Evolutionary conservation across 495 filamentous ascomycete genomes (phyloP).

Genomic region (Penicillium crystallinum): DNA sequence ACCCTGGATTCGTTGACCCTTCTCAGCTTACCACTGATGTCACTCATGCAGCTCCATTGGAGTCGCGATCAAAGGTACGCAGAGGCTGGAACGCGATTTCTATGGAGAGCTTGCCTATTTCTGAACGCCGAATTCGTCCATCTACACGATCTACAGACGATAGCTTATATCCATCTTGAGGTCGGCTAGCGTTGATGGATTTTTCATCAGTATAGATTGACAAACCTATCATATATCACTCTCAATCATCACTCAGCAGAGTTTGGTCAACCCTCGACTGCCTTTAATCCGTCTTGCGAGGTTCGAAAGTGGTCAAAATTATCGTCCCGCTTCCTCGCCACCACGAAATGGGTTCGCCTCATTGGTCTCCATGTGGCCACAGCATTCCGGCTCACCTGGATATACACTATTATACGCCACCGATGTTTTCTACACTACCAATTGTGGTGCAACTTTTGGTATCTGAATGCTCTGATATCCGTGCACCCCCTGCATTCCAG

Average conservation of each 20-base stretch:
- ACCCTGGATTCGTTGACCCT: conserved; percentile 37
- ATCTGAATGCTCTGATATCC: not conserved
- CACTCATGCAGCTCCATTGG: conserved; percentile 28
- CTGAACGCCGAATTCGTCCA: conserved; percentile 22
- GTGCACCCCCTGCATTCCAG: not conserved
- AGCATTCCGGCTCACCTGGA: too few species aligned
- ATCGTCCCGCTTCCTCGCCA: too few species aligned
- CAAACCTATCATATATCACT: not conserved
- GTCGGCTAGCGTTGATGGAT: not conserved
- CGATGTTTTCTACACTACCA: too few species aligned
- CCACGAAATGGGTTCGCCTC: too few species aligned
- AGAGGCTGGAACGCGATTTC: conserved; percentile 29
- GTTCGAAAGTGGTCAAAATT: too few species aligned
- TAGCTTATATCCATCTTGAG: conserved; percentile 14
- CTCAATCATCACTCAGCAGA: not conserved
- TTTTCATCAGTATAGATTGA: not conserved
- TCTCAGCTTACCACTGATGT: conserved; percentile 33
- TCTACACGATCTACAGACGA: conserved; percentile 19
- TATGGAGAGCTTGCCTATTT: conserved; percentile 29
- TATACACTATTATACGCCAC: too few species aligned
- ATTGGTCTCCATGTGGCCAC: too few species aligned
- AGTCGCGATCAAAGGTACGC: conserved; percentile 11
- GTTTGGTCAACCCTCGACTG: too few species aligned
- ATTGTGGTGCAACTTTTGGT: too few species aligned
- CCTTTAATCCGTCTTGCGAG: too few species aligned